Evolutionary conservation across 2,329 filamentous ascomycete genomes (phyloP).

Genomic region (Cladosporium austrohemisphaericum): DNA sequence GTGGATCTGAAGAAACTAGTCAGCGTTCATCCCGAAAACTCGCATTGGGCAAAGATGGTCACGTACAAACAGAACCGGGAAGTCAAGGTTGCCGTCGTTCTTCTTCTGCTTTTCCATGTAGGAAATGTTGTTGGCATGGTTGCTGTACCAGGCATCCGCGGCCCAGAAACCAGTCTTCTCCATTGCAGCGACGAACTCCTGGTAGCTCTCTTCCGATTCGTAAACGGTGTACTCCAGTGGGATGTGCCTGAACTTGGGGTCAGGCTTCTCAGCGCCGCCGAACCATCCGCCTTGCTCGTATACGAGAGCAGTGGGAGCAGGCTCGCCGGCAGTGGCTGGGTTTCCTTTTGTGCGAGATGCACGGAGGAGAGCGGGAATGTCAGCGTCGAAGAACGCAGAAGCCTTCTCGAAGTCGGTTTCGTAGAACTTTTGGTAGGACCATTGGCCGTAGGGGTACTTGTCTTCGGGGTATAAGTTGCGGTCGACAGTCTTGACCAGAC

Average conservation of each 20-base stretch:
- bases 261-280: conserved; percentile 25
- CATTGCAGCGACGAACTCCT: conserved; percentile 34
- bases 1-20: conserved; percentile 27
- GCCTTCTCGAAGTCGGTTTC: conserved; percentile 26
- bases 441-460: conserved; percentile 39
- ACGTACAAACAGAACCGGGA: conserved; percentile 35
- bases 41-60: too few relatives aligned
- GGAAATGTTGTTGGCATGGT: conserved; percentile 41
- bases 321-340: conserved; percentile 28
- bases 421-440: conserved; percentile 35
- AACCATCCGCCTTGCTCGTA: conserved; percentile 33
- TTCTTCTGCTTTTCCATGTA: conserved; percentile 39
- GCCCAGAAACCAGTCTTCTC: conserved; percentile 40
- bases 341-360: conserved; percentile 26
- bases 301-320: conserved; percentile 20
- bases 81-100: conserved; percentile 33
- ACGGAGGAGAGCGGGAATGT: conserved; percentile 28
- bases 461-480: conserved; percentile 45
- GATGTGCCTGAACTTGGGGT: conserved; percentile 29
- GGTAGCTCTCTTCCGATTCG: conserved; percentile 30
- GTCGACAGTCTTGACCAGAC: conserved; percentile 37
- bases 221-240: conserved; percentile 27
- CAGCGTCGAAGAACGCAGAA: conserved; percentile 19
- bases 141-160: conserved; percentile 41
- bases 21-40: neutral